A percentile compares a stretch with the other conserved stretches of the same genome.
Conservation (phyloP, 23 red algal species). For the Cyanidium caldarium region DNA sequence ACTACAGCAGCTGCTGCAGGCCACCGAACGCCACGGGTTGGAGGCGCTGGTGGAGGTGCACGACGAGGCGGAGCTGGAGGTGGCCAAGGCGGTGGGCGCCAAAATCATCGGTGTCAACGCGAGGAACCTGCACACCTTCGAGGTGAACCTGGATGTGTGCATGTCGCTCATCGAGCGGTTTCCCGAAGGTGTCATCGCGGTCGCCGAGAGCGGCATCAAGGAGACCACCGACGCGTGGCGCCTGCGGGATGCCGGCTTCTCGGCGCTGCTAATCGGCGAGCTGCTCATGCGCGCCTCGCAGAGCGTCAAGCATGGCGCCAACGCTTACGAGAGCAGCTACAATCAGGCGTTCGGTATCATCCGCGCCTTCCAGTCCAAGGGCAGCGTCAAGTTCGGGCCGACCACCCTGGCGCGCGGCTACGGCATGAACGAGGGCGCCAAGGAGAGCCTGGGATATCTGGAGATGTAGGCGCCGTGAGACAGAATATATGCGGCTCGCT, state of each 20-base stretch:
- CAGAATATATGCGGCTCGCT: too few species aligned
- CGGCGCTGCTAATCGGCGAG: conserved; percentile 84
- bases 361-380: conserved; percentile 60
- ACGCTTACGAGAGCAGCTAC: conserved; percentile 35
- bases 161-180: conserved; percentile 26
- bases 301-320: conserved; percentile 11
- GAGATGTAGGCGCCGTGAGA: conserved; percentile 4
- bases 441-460: conserved; percentile 50
- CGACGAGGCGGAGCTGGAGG: conserved; percentile 62
- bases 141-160: conserved; percentile 46
- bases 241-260: conserved; percentile 79
- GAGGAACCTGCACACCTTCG: conserved; percentile 62
- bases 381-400: conserved; percentile 44
- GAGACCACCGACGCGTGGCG: conserved; percentile 66
- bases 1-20: conserved; percentile 48
- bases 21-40: conserved; percentile 39
- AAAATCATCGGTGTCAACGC: conserved; percentile 90
- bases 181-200: conserved; percentile 43
- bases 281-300: conserved; percentile 42
- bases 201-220: conserved; percentile 89
- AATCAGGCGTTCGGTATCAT: conserved; percentile 76
- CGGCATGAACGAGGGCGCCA: conserved; percentile 87
- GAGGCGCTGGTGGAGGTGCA: conserved; percentile 93
- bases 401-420: conserved; percentile 28
- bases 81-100: conserved; percentile 51